Evolutionary conservation across 805 yeast genomes (phyloP).

Genomic region (Metschnikowia anglica): DNA sequence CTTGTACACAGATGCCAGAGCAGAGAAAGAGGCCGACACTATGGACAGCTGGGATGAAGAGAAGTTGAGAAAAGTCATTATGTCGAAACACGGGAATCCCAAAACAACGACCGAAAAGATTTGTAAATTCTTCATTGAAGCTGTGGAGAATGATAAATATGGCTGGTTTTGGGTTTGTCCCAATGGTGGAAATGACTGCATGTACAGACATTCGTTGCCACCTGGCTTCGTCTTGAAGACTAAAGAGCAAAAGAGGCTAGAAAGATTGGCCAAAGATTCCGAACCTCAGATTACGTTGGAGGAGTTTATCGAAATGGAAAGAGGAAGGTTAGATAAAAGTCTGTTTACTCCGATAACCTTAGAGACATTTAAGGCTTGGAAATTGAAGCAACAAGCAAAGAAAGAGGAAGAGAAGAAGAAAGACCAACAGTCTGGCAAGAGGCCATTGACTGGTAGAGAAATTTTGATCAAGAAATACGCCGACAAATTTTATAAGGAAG

Average conservation of each 20-base stretch:
- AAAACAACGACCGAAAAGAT: conserved; percentile 92
- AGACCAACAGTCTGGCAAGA: conserved; percentile 41
- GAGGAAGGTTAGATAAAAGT: conserved; percentile 73
- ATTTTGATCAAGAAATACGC: conserved; percentile 59
- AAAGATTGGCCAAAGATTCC: conserved; percentile 76
- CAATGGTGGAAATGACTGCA: conserved; percentile 88
- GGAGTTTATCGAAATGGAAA: conserved; percentile 92
- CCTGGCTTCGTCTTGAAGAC: conserved; percentile 96
- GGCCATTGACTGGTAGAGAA: conserved; percentile 65
- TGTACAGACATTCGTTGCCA: conserved; percentile 92
- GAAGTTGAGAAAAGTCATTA: conserved; percentile 79
- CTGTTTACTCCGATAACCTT: conserved; percentile 83
- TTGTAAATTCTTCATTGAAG: conserved; percentile 92
- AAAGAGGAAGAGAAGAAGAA: conserved; percentile 43
- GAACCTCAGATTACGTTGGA: conserved; percentile 92
- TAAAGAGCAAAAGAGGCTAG: conserved; percentile 90
- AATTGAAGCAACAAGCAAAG: conserved; percentile 60
- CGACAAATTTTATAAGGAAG: conserved; percentile 55
- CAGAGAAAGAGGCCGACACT: conserved; percentile 71
- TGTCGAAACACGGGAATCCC: conserved; percentile 92
- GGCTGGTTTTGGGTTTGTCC: conserved; percentile 99
- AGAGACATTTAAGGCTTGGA: conserved; percentile 82
- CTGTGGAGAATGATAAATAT: conserved; percentile 94
- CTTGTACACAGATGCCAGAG: conserved; percentile 85
- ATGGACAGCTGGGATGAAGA: conserved; percentile 98